Conservation (phyloP, 257 asterid species). For the Nicotiana tomentosiformis region DNA sequence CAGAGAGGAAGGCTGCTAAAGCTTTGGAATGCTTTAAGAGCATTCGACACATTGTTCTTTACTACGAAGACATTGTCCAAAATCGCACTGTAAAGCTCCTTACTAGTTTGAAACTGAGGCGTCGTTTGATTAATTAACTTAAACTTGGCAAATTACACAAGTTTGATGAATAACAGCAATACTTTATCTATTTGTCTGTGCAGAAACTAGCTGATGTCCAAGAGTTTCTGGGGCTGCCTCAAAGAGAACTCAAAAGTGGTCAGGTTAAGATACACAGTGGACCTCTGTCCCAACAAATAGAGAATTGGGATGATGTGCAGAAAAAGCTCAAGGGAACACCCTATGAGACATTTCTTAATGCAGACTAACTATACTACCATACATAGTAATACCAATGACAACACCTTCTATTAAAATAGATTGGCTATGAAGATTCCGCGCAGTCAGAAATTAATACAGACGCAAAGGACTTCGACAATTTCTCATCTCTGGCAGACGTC, state of each 20-base stretch:
- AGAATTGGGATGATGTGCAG: conserved; percentile 51
- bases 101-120: background rate
- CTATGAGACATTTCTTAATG: conserved; percentile 31
- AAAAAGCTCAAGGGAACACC: conserved; percentile 51
- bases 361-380: conserved; percentile 19
- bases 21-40: conserved; percentile 59
- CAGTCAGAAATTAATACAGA: conserved; percentile 5
- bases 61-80: conserved; percentile 66
- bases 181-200: background rate
- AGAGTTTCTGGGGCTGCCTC: conserved; percentile 64
- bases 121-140: background rate
- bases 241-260: conserved; percentile 47
- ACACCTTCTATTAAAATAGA: background rate
- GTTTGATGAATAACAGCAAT: background rate
- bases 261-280: conserved; percentile 83
- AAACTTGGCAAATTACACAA: too few species aligned
- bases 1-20: conserved; percentile 27
- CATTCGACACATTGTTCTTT: conserved; percentile 58
- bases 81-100: conserved; percentile 42
- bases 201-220: conserved; percentile 75
- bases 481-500: background rate
- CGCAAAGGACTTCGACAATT: background rate
- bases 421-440: conserved; percentile 5
- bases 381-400: background rate
- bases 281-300: conserved; percentile 38